Base-by-base conservation (phyloP, 805 yeast genomes). In the Sugiyamaella smithiae region DNA sequence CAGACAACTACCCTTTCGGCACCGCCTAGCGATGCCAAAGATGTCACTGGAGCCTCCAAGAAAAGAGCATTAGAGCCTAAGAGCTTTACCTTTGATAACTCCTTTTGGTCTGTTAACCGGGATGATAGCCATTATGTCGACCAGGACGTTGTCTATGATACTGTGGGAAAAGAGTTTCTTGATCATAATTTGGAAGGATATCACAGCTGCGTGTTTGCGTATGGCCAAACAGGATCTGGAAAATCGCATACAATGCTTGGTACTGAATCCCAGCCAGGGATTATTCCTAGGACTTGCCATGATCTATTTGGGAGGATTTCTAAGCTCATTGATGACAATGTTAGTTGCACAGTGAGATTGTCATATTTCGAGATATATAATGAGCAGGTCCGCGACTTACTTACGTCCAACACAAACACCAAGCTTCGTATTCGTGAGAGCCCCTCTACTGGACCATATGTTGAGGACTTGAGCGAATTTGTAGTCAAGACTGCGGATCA, bases 161-260 rank as follows among this genome's bases (percentile, higher is more conserved):
- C 67, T 9, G 70, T 81, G 14, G 95, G 90, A 0, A 70, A 72
- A 8, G 82, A 80, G 36, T 69, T 83, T 49, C 66, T 86, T 5
- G 72, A 76, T 23, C 88, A 81, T 69, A 72, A 86, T 2, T 62
- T 85, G 45, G 77, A 76, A 54, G 95, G 95, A 0, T 81, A 74
- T 62, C 82, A 84, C 54, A 83, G 85, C 1, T 84, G 88, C 60
- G 80, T 84, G 1, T 80, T 84, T 63, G 88, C 89, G 1, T 84
- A 84, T 58, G 90, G 89, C 4, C 95, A 88, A 63, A 88, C 95
- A 0, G 90, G 86, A 1, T 76, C 93, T 0, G 96, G 96, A 0
- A 87, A 87, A 60, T 81, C 95, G 0, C 82, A 78, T 65, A 88
- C 95, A 0, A 86, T 87, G 93, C 77, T 87, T 67, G 85, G 87